phyloP scores from a whole-genome alignment of 495 filamentous ascomycete species.

The Tuber brumale region DNA sequence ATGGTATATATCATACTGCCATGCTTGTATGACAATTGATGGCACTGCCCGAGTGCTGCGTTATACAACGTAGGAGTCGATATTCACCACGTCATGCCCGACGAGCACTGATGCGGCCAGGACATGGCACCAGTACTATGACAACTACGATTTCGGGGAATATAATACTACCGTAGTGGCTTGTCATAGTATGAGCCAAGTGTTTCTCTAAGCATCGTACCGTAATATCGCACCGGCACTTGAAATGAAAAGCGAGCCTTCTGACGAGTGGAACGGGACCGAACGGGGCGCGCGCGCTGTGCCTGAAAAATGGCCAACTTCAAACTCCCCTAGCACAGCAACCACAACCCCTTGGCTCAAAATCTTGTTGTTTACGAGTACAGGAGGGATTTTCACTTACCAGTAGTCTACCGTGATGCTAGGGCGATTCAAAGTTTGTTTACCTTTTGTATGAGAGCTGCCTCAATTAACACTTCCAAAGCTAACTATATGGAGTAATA shows the following conservation, averaged over 20 bases:
- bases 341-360: too few relatives aligned
- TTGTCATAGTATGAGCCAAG: neutral
- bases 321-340: too few relatives aligned
- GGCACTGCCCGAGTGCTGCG: neutral
- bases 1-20: neutral
- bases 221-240: neutral
- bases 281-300: too few relatives aligned
- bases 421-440: too few relatives aligned
- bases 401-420: too few relatives aligned
- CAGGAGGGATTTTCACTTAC: too few relatives aligned
- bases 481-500: too few relatives aligned
- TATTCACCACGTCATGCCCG: neutral
- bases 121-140: neutral
- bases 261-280: neutral
- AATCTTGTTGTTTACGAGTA: too few relatives aligned
- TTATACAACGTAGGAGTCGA: neutral
- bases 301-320: too few relatives aligned
- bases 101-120: neutral
- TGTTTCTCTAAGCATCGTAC: neutral
- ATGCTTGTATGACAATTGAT: neutral
- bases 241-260: neutral
- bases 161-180: neutral
- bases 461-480: too few relatives aligned
- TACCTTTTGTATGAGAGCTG: too few relatives aligned
- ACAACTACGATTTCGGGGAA: neutral